phyloP scores from a whole-genome alignment of 345 rosid genomes.

The Geranium brycei region DNA sequence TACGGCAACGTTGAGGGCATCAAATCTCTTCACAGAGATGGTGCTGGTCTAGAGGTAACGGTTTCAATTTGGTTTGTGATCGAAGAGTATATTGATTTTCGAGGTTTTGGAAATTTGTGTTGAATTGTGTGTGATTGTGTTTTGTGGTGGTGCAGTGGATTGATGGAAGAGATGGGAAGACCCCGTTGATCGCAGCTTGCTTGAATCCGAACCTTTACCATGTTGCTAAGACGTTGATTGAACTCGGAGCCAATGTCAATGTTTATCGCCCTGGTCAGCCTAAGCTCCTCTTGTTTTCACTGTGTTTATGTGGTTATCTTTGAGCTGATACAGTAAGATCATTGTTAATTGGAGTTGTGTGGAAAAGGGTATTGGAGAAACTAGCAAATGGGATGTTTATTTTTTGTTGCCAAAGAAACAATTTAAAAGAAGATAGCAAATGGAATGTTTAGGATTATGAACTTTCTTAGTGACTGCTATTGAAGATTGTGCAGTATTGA shows the following conservation, averaged over 20 bases:
- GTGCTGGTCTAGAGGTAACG: slow-evolving; percentile 87
- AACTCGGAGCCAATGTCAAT: slow-evolving; percentile 74
- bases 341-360: too few relatives aligned
- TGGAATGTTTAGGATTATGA: neutral
- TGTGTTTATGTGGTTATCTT: too few relatives aligned
- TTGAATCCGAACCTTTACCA: slow-evolving; percentile 45
- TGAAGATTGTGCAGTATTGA: neutral
- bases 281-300: neutral
- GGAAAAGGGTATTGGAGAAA: too few relatives aligned
- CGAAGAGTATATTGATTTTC: neutral
- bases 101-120: neutral
- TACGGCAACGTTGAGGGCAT: slow-evolving; percentile 68
- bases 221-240: slow-evolving; percentile 75
- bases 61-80: neutral
- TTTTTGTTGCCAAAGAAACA: neutral
- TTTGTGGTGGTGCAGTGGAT: slow-evolving; percentile 46
- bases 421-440: neutral
- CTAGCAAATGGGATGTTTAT: too few relatives aligned
- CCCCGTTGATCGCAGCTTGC: slow-evolving; percentile 76
- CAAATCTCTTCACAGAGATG: slow-evolving; percentile 57
- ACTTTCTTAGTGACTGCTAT: neutral
- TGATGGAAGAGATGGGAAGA: slow-evolving; percentile 73
- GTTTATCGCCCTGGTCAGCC: slow-evolving; percentile 70
- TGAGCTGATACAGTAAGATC: too few relatives aligned
- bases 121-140: neutral